These are phyloP conservation scores for Clarireedia paspali DNA, from an alignment of 2,329 filamentous ascomycete genomes.

Conservation along the genomic window DNA sequence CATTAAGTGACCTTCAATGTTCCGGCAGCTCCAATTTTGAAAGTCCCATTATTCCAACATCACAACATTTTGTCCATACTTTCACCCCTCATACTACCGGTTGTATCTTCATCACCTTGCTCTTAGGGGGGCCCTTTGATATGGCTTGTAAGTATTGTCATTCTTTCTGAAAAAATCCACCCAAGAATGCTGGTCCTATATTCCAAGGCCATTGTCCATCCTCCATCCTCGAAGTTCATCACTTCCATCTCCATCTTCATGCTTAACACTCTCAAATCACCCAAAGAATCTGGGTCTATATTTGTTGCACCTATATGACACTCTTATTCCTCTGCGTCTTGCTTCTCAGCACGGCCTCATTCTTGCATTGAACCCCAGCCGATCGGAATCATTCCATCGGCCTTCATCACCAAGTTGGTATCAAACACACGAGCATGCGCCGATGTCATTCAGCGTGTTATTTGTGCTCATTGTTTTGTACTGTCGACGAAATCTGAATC, in stretches of 20 bases:
- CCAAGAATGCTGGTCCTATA: slow-evolving; percentile 3
- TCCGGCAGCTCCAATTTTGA: slow-evolving; percentile 9
- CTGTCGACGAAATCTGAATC: slow-evolving; percentile 17
- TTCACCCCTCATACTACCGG: slow-evolving; percentile 11
- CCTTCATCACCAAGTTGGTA: slow-evolving; percentile 18
- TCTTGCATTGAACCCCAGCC: slow-evolving; percentile 18
- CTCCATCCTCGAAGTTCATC: slow-evolving; percentile 15
- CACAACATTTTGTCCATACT: slow-evolving; percentile 8
- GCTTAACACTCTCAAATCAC: slow-evolving; percentile 13
- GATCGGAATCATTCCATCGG: slow-evolving; percentile 20
- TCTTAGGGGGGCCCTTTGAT: slow-evolving; percentile 23
- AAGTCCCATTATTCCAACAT: slow-evolving; percentile 9
- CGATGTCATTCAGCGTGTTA: slow-evolving; percentile 15
- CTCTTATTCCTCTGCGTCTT: not conserved
- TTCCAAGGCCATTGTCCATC: slow-evolving; percentile 21
- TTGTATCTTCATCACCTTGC: slow-evolving; percentile 13
- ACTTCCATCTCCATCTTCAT: slow-evolving; percentile 10
- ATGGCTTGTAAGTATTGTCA: slow-evolving; percentile 34
- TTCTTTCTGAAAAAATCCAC: slow-evolving; percentile 10
- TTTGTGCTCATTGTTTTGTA: slow-evolving; percentile 9
- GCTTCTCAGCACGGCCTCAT: slow-evolving; percentile 11
- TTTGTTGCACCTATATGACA: slow-evolving; percentile 1
- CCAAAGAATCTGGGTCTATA: slow-evolving; percentile 3
- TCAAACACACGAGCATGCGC: slow-evolving; percentile 25
- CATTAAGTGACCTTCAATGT: not conserved